Evolutionary conservation across 2,329 filamentous ascomycete genomes (phyloP), one percentile per base, ranked within the genome.

Genomic region (Sclerotinia sclerotiorum): DNA sequence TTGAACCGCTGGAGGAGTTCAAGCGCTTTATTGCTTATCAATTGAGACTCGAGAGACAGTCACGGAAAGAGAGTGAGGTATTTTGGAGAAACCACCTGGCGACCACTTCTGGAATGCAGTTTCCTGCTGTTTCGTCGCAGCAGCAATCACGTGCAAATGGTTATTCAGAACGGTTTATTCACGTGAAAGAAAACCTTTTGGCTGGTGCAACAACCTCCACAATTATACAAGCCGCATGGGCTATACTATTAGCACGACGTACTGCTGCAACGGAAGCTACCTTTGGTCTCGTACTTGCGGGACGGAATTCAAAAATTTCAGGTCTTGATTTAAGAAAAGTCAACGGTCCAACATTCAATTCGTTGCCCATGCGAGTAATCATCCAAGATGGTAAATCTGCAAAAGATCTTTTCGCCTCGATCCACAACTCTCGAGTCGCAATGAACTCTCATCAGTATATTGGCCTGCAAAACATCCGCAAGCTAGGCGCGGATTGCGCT

Each of bases 11-110:
- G 11, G 35, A 46, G 2, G 63, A 65, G 4, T 65, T 65, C 21
- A 65, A 65, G 13, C 24, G 1, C 27, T 65, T 65, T 11, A 56
- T 65, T 56, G 63, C 63, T 15, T 35, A 55, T 11, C 63, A 65
- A 21, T 32, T 46, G 19, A 42, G 39, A 24, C 51, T 65, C 19
- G 49, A 65, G 39, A 65, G 29, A 32, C 35, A 42, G 24, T 55
- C 51, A 46, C 51, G 44, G 13, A 48, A 32, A 27, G 19, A 19
- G 24, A 56, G 35, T 24, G 76, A 82, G 55, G 74, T 79, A 0
- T 85, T 82, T 73, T 86, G 84, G 84, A 78, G 76, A 39, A 73
- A 77, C 15, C 79, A 82, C 67, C 74, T 86, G 46, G 71, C 80
- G 27, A 80, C 79, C 11, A 80, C 80, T 2, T 78, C 78, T 35